Conservation (phyloP, 768 basidiomycete genomes). For the Tulasnella sp. region DNA sequence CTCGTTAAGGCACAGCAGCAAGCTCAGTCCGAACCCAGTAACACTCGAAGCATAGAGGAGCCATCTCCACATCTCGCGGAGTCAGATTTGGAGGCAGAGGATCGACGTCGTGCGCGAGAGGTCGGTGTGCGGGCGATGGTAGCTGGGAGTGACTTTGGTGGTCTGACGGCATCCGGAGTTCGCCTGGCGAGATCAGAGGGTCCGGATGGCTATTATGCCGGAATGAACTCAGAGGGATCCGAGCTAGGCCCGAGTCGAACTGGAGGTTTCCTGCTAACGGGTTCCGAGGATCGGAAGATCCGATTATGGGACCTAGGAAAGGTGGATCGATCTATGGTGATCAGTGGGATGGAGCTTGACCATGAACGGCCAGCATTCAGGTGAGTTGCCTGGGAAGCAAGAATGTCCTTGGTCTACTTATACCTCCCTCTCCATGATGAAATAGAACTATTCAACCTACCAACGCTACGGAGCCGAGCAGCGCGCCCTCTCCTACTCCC, state of each 20-base stretch:
- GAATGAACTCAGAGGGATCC: not conserved
- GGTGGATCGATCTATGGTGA: conserved; percentile 58
- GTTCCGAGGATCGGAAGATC: conserved; percentile 81
- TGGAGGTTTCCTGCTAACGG: conserved; percentile 71
- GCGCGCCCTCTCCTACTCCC: not conserved
- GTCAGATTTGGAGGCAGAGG: conserved; percentile 13
- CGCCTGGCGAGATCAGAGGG: conserved; percentile 9
- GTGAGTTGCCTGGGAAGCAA: conserved; percentile 31
- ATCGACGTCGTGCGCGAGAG: conserved; percentile 24
- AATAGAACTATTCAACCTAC: conserved; percentile 11
- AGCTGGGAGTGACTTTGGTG: conserved; percentile 68
- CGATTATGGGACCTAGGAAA: conserved; percentile 78
- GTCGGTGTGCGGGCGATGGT: conserved; percentile 60
- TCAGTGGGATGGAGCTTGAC: conserved; percentile 71
- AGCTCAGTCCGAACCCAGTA: not conserved
- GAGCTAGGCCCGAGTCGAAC: not conserved
- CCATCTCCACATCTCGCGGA: conserved; percentile 8
- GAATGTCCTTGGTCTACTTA: not conserved
- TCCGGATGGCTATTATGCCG: not conserved
- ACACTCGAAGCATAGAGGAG: not conserved
- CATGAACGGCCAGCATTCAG: conserved; percentile 66
- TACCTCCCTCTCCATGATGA: not conserved
- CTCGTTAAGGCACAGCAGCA: conserved; percentile 50
- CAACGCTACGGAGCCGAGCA: not conserved
- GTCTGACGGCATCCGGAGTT: conserved; percentile 25